These are phyloP conservation scores for Eucalyptus rudis DNA, from an alignment of 345 rosid species.

Conservation along the genomic window DNA sequence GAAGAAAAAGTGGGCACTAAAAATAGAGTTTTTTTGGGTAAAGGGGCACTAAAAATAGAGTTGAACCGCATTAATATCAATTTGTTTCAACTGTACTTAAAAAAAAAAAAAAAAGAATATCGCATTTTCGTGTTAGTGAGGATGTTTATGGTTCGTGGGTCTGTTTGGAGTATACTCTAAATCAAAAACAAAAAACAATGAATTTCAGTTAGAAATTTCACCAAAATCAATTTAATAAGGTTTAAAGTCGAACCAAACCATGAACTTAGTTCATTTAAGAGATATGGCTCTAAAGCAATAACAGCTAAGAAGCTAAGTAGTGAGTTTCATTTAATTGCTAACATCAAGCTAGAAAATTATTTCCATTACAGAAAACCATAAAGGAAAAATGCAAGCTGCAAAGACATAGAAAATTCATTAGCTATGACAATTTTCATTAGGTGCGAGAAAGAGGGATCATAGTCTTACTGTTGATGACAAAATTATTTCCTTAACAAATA, in stretches of 20 bases:
- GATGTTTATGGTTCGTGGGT: too few relatives aligned
- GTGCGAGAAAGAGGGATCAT: neutral
- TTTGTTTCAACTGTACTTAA: neutral
- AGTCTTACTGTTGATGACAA: neutral
- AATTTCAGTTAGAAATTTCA: neutral
- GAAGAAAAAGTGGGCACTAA: neutral
- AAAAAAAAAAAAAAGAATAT: neutral
- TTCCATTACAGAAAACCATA: neutral
- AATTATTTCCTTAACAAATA: neutral
- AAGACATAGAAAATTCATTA: too few relatives aligned
- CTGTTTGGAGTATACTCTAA: too few relatives aligned
- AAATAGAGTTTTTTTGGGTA: neutral
- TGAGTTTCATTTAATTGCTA: neutral
- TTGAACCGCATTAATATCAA: neutral
- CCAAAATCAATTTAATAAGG: neutral
- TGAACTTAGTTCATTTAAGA: neutral
- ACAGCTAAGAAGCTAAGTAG: neutral
- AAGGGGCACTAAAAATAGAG: neutral
- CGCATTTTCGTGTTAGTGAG: neutral
- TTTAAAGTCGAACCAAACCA: neutral
- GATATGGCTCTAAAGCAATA: neutral
- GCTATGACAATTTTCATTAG: neutral
- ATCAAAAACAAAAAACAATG: neutral
- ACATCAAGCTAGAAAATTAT: neutral
- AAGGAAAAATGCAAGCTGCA: neutral